Base-by-base conservation (phyloP, 352 stramenopile species). In the Phytophthora idaei region DNA sequence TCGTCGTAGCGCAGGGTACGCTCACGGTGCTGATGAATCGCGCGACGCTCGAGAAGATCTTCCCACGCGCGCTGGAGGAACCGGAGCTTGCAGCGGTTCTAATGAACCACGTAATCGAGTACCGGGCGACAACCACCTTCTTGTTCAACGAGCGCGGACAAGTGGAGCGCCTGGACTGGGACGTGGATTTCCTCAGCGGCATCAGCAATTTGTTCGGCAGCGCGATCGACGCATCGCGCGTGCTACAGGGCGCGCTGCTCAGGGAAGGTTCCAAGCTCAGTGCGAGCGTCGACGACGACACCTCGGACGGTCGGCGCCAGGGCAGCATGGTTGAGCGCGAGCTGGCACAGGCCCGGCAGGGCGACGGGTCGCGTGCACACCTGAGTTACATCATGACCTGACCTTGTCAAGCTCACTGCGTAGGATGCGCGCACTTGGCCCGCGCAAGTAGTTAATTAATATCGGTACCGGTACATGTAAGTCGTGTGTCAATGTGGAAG, bases 41-140 rank as follows among this genome's bases (percentile, higher is more conserved):
- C 49, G 36, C 52, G 15, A 87, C 81, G 2, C 81, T 93, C 39
- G 81, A 89, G 41, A 64, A 77, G 14, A 64, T 93, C 21, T 93
- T 92, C 61, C 85, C 85, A 12, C 69, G 68, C 53, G 48, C 75
- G 7, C 59, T 90, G 29, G 34, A 59, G n/a, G 71, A 87, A 34
- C 67, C 79, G 17, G 59, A 58, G 58, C 74, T 87, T 1, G 67
- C 74, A 21, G 53, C 76, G 37, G 12, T 53, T 42, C 63, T 89
- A 25, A 54, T 84, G 17, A 66, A 71, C 7, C 50, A 73, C 2
- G 62, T 83, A 15, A 36, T 89, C 15, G 31, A 60, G 34, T 86
- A 83, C 62, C 64, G 63, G 21, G 76, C 67, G 32, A 69, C 73
- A 10, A 81, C 69, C 28, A 72, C 67, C 4, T 75, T 85, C 42